Base-by-base conservation (phyloP, 164 flowering plant genomes). In the Paratinospora sagittata region DNA sequence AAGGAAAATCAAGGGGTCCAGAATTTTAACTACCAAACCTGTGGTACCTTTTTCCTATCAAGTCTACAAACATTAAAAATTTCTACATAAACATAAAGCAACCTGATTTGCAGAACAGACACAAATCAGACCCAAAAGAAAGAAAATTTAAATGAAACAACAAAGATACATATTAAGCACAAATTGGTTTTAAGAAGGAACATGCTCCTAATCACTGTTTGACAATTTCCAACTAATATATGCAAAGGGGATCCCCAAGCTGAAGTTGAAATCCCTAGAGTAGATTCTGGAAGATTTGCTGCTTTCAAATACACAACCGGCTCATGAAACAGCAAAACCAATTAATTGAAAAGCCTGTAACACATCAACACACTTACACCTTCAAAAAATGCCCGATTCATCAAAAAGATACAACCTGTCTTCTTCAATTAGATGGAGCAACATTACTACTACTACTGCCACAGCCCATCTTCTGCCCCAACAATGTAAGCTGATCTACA, bases 401-500 rank as follows among this genome's bases (percentile, higher is more conserved):
- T 30, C 34, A 30, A 30, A 30, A n/a, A 55, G 61, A n/a, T 8
- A n/a, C 8, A n/a, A 21, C 19, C 66, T 37, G 47, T 65, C 52
- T n/a, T 39, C 74, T 30, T 78, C 74, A 84, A 16, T 74, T 81
- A 37, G 80, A 63, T 11, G 89, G 60, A 39, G 82, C 58, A 69
- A 58, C 65, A 69, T 49, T 34, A 23, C 78, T 71, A 62, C 74
- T 76, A 23, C 78, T 72, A 62, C 74, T 76, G 17, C 97, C 97
- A 27, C 89, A 75, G 52, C 99, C 99, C 96, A 90, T 95, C 83
- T 95, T 95, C 80, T 88, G 81, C 33, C 99, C 99, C 79, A 95
- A 79, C 27, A 87, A 5, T 7, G 87, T 74, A 77, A 92, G 97
- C 85, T 95, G 99, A 36, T 91, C 94, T 26, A 92, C 94, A 81